Conservation (phyloP, 257 asterid species). For the Petrea volubilis region DNA sequence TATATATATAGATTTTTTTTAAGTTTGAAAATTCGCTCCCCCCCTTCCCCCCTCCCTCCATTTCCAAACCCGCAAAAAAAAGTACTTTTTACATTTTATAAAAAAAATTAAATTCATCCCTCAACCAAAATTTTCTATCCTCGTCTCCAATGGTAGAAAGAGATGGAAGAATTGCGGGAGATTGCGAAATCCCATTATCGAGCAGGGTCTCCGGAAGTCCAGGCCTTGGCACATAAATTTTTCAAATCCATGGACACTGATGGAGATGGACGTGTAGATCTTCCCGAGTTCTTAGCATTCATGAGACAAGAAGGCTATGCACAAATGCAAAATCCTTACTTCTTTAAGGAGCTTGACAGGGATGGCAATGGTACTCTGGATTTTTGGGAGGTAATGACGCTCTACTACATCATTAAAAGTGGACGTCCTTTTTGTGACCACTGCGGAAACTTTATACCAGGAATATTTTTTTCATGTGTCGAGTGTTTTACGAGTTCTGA, state of each 20-base stretch:
- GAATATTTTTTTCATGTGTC: conserved; percentile 17
- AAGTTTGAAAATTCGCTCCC: no score
- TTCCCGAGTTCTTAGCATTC: conserved; percentile 23
- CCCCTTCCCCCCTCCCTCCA: no score
- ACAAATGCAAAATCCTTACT: conserved; percentile 11
- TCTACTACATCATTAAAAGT: conserved; percentile 20
- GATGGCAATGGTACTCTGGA: conserved; percentile 22
- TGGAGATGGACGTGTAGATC: conserved; percentile 12
- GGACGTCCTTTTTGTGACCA: conserved; percentile 24
- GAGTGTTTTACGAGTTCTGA: conserved; percentile 5
- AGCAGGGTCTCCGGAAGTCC: conserved; percentile 23
- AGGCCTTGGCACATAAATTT: conserved; percentile 2
- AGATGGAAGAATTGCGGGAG: conserved; percentile 24
- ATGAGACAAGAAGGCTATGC: conserved; percentile 18
- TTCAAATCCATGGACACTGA: conserved; percentile 18
- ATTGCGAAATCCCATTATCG: conserved; percentile 26
- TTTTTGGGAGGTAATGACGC: conserved; percentile 20
- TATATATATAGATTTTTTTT: no score
- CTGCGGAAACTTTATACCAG: conserved; percentile 21
- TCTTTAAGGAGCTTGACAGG: conserved; percentile 8
- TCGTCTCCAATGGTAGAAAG: conserved; percentile 19
- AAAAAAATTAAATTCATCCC: no score
- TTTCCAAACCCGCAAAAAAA: no score
- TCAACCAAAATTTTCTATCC: no score
- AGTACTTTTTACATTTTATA: no score